Evolutionary conservation across 306 rosid genomes (phyloP).

Genomic region (Mimosa pudica): DNA sequence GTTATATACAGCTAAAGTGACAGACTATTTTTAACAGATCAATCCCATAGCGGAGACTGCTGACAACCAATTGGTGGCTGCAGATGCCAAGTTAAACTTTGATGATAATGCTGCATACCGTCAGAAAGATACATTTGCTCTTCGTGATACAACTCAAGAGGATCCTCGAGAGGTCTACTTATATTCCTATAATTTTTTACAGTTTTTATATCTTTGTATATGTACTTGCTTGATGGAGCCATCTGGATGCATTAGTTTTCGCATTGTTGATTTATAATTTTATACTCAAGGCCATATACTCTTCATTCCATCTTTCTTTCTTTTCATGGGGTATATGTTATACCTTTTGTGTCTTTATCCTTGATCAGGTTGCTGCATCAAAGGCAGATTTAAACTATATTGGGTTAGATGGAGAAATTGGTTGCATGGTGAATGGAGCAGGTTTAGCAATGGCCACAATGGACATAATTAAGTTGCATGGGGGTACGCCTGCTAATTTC

Average conservation of each 20-base stretch:
- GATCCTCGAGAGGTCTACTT: slow-evolving; percentile 94
- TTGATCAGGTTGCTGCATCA: slow-evolving; percentile 84
- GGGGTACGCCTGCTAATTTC: slow-evolving; percentile 99
- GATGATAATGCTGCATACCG: slow-evolving; percentile 97
- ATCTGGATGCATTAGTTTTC: slow-evolving; percentile 23
- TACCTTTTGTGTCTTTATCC: slow-evolving; percentile 33
- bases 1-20: slow-evolving; percentile 16
- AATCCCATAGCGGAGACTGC: slow-evolving; percentile 97
- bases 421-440: slow-evolving; percentile 99
- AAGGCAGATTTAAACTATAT: slow-evolving; percentile 94
- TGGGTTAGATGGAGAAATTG: slow-evolving; percentile 98
- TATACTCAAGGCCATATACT: slow-evolving; percentile 17
- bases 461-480: slow-evolving; percentile 95
- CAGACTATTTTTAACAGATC: slow-evolving; percentile 58
- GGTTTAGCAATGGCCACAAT: slow-evolving; percentile 99
- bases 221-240: slow-evolving; percentile 18
- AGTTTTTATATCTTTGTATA: not conserved
- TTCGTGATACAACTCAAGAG: slow-evolving; percentile 96
- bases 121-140: slow-evolving; percentile 79
- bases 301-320: slow-evolving; percentile 13
- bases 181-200: not conserved
- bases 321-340: not conserved
- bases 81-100: slow-evolving; percentile 98
- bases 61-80: slow-evolving; percentile 94
- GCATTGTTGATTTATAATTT: slow-evolving; percentile 17